These are phyloP conservation scores for Mycena chlorophos DNA, from an alignment of 768 basidiomycete genomes.

Conservation along the genomic window DNA sequence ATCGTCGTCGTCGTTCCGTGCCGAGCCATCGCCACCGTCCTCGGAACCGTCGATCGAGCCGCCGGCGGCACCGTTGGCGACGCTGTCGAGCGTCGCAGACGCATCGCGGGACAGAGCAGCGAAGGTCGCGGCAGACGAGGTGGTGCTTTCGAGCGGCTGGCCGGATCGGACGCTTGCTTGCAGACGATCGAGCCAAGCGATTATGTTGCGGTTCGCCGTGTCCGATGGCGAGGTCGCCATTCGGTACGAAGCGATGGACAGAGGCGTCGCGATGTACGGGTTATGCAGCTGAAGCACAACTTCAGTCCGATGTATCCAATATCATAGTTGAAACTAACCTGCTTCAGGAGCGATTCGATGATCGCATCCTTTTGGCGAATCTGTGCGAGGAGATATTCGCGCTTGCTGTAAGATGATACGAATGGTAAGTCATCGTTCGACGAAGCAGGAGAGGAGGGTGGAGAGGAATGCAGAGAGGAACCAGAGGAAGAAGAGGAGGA, in stretches of 20 bases:
- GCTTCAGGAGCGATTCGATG: slow-evolving; percentile 82
- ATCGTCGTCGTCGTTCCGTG: slow-evolving; percentile 8
- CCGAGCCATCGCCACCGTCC: slow-evolving; percentile 29
- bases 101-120: background rate
- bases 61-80: background rate
- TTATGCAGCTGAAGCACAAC: slow-evolving; percentile 64
- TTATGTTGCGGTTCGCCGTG: slow-evolving; percentile 61
- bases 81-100: background rate
- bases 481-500: slow-evolving; percentile 17
- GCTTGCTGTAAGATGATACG: slow-evolving; percentile 59
- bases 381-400: slow-evolving; percentile 83
- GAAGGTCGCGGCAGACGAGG: background rate
- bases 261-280: slow-evolving; percentile 75
- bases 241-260: slow-evolving; percentile 76
- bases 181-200: slow-evolving; percentile 76
- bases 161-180: slow-evolving; percentile 56
- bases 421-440: slow-evolving; percentile 41
- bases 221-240: slow-evolving; percentile 79
- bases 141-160: slow-evolving; percentile 41
- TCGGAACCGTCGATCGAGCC: slow-evolving; percentile 23
- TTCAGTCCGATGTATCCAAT: slow-evolving; percentile 5
- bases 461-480: slow-evolving; percentile 28
- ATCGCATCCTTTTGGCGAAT: slow-evolving; percentile 86
- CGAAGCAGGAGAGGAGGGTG: slow-evolving; percentile 30
- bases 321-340: slow-evolving; percentile 44